These are phyloP conservation scores for Sugiyamaella grinbergsii DNA, from an alignment of 1,139 yeast genomes.

Conservation along the genomic window DNA sequence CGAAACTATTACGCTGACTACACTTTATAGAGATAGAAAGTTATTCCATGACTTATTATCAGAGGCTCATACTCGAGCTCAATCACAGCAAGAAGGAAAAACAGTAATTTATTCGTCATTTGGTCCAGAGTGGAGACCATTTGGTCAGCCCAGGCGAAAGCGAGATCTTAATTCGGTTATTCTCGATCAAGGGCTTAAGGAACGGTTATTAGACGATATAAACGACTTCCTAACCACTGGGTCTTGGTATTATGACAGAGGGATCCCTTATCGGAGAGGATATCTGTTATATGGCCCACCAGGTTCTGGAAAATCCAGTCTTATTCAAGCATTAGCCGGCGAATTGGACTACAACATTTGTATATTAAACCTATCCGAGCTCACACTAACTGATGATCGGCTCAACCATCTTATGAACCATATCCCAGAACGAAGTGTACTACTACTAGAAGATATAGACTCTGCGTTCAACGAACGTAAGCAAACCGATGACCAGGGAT, in stretches of 20 bases:
- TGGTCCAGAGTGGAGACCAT: constrained; percentile 99
- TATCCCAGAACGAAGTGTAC: constrained; percentile 84
- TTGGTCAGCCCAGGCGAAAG: constrained; percentile 93
- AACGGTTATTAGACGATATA: constrained; percentile 67
- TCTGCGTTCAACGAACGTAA: constrained; percentile 89
- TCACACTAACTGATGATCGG: constrained; percentile 89
- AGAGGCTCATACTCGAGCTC: constrained; percentile 84
- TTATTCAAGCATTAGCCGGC: constrained; percentile 95
- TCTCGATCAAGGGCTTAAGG: constrained; percentile 73
- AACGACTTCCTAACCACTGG: constrained; percentile 77
- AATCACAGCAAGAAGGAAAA: constrained; percentile 85
- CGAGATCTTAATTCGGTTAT: constrained; percentile 84
- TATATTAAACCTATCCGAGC: constrained; percentile 84
- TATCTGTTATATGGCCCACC: constrained; percentile 96
- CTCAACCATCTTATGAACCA: constrained; percentile 94
- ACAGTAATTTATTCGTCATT: constrained; percentile 92
- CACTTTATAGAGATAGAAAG: constrained; percentile 77
- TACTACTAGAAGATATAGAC: constrained; percentile 89
- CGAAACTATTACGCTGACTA: constrained; percentile 91
- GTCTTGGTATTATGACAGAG: constrained; percentile 91
- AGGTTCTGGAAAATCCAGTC: constrained; percentile 95
- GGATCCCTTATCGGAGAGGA: constrained; percentile 96
- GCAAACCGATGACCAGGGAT: constrained; percentile 70
- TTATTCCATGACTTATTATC: constrained; percentile 70
- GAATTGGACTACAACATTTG: constrained; percentile 95